Base-by-base conservation (phyloP, 129 eudicot genomes). In the Flaveria brownii region DNA sequence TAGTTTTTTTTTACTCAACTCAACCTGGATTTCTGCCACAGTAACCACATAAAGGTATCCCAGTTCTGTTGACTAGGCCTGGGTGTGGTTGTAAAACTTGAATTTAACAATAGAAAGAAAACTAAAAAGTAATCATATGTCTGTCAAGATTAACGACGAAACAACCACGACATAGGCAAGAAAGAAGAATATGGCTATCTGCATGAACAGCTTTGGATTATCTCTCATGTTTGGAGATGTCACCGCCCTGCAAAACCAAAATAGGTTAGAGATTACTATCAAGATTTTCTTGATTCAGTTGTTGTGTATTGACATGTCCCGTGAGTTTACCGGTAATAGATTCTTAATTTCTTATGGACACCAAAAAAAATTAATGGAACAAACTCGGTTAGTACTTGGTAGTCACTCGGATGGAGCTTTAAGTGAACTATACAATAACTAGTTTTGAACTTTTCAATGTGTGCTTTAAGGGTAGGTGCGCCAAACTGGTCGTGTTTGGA, bases 181-280 rank as follows among this genome's bases (percentile, higher is more conserved):
- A 79, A 94, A 89, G 90, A 94, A 89, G 86, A 94, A 91, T 80
- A 94, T 70, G 33, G 96, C 97, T 83, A 94, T 87, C 89, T 91
- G 97, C 71, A 89, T 66, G 81, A 91, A 87, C 90, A 94, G 80
- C 90, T 86, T 91, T 13, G 97, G 99, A 72, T 94, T 94, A 79
- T 94, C 99, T 81, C 99, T 84, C 97, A 94, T 85, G 87, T 94
- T 94, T 81, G 99, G 96, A 49, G 99, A 89, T 64, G 99, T 89
- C 39, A 94, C 97, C 45, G 97, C 91, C 90, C 99, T 94, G 93
- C 79, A 71, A 83, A 75, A 67, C 52, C 39, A 70, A 46, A 74
- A 16, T 2, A 51, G 49, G 6, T 33, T 33, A 52, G 42, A 11
- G 15, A 28, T 73, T 15, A 45, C 56, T 78, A 9, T 16, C 41